phyloP scores from a whole-genome alignment of 2,329 filamentous ascomycete genomes.

The Colletotrichum zoysiae region DNA sequence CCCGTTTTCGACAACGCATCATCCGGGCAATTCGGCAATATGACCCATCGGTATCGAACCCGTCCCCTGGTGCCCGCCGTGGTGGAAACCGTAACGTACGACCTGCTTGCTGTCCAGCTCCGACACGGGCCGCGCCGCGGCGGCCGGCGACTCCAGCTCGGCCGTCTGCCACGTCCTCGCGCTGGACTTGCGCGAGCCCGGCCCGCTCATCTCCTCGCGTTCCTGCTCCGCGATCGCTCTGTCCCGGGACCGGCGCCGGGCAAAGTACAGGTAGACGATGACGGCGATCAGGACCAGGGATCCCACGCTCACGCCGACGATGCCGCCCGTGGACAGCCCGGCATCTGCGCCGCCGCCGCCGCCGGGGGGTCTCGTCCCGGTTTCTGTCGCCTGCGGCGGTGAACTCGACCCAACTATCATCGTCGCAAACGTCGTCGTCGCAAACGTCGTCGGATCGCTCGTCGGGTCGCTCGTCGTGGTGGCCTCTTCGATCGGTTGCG shows the following conservation, averaged over 20 bases:
- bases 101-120: slow-evolving; percentile 2
- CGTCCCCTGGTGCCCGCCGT: background rate
- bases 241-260: slow-evolving; percentile 34
- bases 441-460: background rate
- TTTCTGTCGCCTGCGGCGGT: background rate
- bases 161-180: background rate
- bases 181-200: background rate
- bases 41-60: background rate
- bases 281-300: slow-evolving; percentile 43
- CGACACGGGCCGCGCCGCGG: background rate
- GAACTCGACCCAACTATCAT: background rate
- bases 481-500: slow-evolving; percentile 2
- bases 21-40: slow-evolving; percentile 2
- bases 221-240: background rate
- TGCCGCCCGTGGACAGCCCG: slow-evolving; percentile 45
- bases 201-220: background rate
- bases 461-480: slow-evolving; percentile 5
- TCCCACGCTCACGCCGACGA: slow-evolving; percentile 45
- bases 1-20: background rate
- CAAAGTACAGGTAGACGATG: slow-evolving; percentile 43
- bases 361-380: background rate
- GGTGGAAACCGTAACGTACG: background rate
- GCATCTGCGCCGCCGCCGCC: background rate
- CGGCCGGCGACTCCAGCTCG: background rate
- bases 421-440: slow-evolving; percentile 6